These are phyloP conservation scores for Lipomyces mesembrius DNA, from an alignment of 805 yeast genomes.

Conservation along the genomic window DNA sequence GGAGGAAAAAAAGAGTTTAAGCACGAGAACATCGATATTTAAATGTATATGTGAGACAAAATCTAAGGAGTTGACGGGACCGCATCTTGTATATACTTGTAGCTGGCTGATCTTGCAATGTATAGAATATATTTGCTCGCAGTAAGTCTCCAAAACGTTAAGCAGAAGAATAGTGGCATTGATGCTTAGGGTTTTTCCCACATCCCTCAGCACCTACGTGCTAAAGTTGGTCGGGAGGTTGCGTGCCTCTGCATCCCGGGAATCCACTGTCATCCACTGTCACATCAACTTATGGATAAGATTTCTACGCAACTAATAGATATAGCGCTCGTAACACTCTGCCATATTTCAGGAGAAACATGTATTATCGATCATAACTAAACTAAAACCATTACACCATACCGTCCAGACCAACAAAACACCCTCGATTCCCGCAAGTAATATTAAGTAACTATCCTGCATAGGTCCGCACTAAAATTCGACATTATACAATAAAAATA, in stretches of 20 bases:
- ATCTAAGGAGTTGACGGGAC: neutral
- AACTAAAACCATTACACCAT: neutral
- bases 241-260: too few species aligned
- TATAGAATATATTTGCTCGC: too few species aligned
- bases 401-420: neutral
- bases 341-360: neutral
- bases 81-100: neutral
- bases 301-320: neutral
- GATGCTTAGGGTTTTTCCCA: too few species aligned
- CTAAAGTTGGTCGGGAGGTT: too few species aligned
- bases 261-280: too few species aligned
- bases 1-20: slow-evolving; percentile 82
- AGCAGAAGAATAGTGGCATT: too few species aligned
- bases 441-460: neutral
- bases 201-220: too few species aligned
- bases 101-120: neutral
- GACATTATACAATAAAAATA: neutral
- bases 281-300: too few species aligned
- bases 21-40: slow-evolving; percentile 50
- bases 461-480: neutral
- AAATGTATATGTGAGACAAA: neutral
- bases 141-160: too few species aligned
- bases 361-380: neutral
- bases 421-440: neutral
- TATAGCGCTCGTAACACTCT: neutral